Base-by-base conservation (phyloP, 192 early-diverging fungal species). In the Rhizophagus clarus region DNA sequence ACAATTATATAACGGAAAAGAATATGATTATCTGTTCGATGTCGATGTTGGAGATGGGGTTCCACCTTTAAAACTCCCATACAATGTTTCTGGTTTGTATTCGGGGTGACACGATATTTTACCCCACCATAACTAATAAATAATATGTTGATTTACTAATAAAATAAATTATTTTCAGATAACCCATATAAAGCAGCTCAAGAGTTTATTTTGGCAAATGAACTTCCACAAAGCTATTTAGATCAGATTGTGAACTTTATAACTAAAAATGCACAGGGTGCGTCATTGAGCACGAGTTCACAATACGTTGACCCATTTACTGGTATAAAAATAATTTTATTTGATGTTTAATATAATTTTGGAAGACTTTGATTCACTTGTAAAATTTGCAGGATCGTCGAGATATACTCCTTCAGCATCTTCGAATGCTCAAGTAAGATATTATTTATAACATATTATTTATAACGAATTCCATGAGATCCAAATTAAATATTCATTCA, bases 1-100 rank as follows among this genome's bases (percentile, higher is more conserved):
- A 82, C 92, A 96, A 80, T 79, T 93, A 32, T 95, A 92, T 82
- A 87, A 91, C 6, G 97, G 97, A 37, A 87, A 88, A 61, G 97
- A 98, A 79, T 99, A 99, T 83, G 98, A 99, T 85, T 97, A 95
- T 83, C 94, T 99, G 37, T 99, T 99, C 88, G 96, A 97, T 81
- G 94, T 99, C 28, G 97, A 99, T 80, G 91, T 99, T 45, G 91
- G 92, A 37, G 95, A 93, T 37, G 95, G 93, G 11, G 85, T 82
- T 2, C 93, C 93, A 32, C 89, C 92, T 20, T 84, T 99, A 9
- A 97, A 99, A 82, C 88, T 99, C 15, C 98, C 97, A 34, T 99
- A 93, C 84, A 99, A 99, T 85, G 87, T 88, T 1, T 87, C 90
- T 0, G 89, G 94, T 95, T 76, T 28, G 77, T 71, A 49, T 32